Evolutionary conservation across 129 eudicot genomes (phyloP), one percentile per base, ranked within the genome.

Genomic region (Saposhnikovia divaricata): DNA sequence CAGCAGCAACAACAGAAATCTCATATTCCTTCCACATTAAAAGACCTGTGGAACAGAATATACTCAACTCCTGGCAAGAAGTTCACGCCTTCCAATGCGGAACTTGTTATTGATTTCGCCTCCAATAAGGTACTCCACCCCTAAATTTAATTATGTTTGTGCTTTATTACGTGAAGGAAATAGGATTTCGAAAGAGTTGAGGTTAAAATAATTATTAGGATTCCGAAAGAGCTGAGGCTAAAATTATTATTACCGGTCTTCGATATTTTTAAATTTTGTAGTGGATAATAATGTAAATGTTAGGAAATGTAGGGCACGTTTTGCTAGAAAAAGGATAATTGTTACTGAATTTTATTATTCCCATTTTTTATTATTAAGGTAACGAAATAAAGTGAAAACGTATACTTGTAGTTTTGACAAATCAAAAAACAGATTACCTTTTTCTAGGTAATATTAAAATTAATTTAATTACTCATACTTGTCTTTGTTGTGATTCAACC

Each of bases 21-120:
- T 59, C 75, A 82, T 55, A 63, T 88, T 45, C 97, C 99, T 0
- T 80, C 96, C 48, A 86, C 91, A 2, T 81, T 96, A 11, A 92
- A 83, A 73, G 87, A 88, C 5, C 90, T 96, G 16, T 95, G 94
- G 94, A 77, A 83, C 16, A 79, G 72, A 65, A 79, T 92, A 55
- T 86, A 91, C 59, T 81, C 90, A 28, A 81, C 92, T 16, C 73
- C 90, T 18, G 74, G 88, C 27, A 19, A 66, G 39, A 86, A 86
- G 72, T 61, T 87, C 39, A 31, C 88, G 38, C 77, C 87, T 34
- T 85, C 91, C 61, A 95, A 90, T 85, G 83, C 84, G 75, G 96
- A 95, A 74, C 81, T 90, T 14, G 81, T 89, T 59, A 81, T 95
- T 53, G 99, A 95, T 88, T 95, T 95, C 31, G 91, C 81, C n/a